Evolutionary conservation across 2,329 filamentous ascomycete genomes (phyloP).

Genomic region (Chaetothyriales sp.): DNA sequence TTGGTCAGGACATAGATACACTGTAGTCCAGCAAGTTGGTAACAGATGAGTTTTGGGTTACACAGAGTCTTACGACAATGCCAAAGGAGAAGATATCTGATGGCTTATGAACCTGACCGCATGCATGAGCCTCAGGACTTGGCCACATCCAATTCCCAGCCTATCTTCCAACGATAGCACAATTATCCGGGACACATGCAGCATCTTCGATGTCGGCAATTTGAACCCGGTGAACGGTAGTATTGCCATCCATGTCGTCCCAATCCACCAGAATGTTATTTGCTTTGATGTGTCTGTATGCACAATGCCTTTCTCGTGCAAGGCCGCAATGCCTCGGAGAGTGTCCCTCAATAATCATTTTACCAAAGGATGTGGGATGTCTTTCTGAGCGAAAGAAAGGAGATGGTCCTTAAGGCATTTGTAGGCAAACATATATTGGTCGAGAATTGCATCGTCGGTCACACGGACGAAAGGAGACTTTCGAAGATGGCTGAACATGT

Average conservation of each 20-base stretch:
- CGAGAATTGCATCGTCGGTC: slow-evolving; percentile 30
- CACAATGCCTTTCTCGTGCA: slow-evolving; percentile 23
- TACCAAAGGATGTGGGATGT: slow-evolving; percentile 24
- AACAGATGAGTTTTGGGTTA: too few relatives aligned
- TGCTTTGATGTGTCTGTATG: slow-evolving; percentile 28
- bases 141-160: slow-evolving; percentile 24
- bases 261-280: slow-evolving; percentile 27
- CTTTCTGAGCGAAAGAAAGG: slow-evolving; percentile 30
- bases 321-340: slow-evolving; percentile 24
- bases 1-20: not conserved
- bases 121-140: slow-evolving; percentile 25
- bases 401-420: slow-evolving; percentile 33
- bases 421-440: slow-evolving; percentile 35
- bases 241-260: slow-evolving; percentile 10
- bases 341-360: slow-evolving; percentile 34
- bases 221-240: slow-evolving; percentile 19
- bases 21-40: too few relatives aligned
- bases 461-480: slow-evolving; percentile 27
- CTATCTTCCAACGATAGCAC: slow-evolving; percentile 15
- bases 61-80: slow-evolving; percentile 21
- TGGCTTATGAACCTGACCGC: slow-evolving; percentile 18
- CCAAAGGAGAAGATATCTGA: slow-evolving; percentile 27
- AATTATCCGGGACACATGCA: slow-evolving; percentile 2
- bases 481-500: slow-evolving; percentile 12
- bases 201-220: slow-evolving; percentile 22